Conservation (phyloP, 2,329 filamentous ascomycete species). For the Aspergillus glaucus region DNA sequence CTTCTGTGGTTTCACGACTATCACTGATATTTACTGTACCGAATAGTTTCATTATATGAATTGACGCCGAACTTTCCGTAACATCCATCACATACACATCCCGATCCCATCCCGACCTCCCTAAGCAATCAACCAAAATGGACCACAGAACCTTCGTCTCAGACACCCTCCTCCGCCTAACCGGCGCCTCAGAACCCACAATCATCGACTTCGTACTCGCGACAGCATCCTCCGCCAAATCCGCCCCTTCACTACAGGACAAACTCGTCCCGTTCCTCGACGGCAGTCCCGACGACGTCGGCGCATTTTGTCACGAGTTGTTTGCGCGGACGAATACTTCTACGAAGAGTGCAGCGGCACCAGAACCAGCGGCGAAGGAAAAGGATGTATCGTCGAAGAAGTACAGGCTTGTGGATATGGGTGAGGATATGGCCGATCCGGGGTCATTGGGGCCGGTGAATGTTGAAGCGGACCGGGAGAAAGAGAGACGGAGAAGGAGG, state of each 20-base stretch:
- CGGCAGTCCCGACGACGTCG: slow-evolving; percentile 40
- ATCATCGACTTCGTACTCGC: slow-evolving; percentile 53
- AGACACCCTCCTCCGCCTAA: slow-evolving; percentile 47
- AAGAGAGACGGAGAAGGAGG: slow-evolving; percentile 14
- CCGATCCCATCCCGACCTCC: no score
- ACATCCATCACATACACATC: no score
- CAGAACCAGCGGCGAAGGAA: slow-evolving; percentile 5
- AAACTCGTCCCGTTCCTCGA: slow-evolving; percentile 50
- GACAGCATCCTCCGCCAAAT: slow-evolving; percentile 47
- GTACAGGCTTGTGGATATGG: slow-evolving; percentile 52
- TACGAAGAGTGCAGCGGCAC: neutral
- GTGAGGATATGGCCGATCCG: slow-evolving; percentile 36
- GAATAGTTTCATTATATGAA: neutral
- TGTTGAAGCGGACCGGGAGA: slow-evolving; percentile 34
- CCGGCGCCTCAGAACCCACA: slow-evolving; percentile 51
- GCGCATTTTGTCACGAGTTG: slow-evolving; percentile 44
- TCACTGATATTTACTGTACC: no score
- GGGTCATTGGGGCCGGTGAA: slow-evolving; percentile 25
- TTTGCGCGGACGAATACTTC: slow-evolving; percentile 24
- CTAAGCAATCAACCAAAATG: slow-evolving; percentile 19
- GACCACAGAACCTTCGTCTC: slow-evolving; percentile 40
- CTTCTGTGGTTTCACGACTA: no score
- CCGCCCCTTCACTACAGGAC: slow-evolving; percentile 41
- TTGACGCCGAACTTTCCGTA: neutral
- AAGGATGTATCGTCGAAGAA: slow-evolving; percentile 37